phyloP scores from a whole-genome alignment of 306 rosid species.

The Prunus mongolica region DNA sequence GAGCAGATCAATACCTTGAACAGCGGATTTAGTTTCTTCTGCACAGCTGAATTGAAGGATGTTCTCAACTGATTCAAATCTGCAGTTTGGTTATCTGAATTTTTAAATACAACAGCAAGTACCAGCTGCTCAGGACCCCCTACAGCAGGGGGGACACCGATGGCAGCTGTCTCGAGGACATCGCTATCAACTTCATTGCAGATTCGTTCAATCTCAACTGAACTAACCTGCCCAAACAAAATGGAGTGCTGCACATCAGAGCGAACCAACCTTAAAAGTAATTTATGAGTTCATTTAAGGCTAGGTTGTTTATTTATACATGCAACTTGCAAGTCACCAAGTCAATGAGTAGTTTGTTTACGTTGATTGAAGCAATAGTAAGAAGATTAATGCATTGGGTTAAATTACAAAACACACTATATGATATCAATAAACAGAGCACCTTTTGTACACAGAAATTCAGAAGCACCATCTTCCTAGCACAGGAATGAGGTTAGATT shows the following conservation, averaged over 20 bases:
- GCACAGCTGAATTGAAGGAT: conserved; percentile 81
- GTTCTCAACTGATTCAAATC: conserved; percentile 48
- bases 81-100: conserved; percentile 22
- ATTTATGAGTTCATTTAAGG: neutral
- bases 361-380: neutral
- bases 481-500: neutral
- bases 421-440: neutral
- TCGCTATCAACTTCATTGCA: conserved; percentile 63
- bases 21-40: conserved; percentile 81
- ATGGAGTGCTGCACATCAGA: neutral
- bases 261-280: neutral
- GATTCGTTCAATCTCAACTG: conserved; percentile 90
- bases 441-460: neutral
- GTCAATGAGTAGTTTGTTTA: neutral
- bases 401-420: neutral
- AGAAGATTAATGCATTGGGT: neutral
- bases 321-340: neutral
- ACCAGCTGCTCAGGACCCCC: conserved; percentile 93
- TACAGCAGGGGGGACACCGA: conserved; percentile 76
- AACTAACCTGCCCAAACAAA: conserved; percentile 69
- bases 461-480: neutral
- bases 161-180: conserved; percentile 89
- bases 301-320: neutral
- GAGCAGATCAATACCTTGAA: conserved; percentile 57
- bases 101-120: conserved; percentile 64